phyloP scores from a whole-genome alignment of 352 stramenopile species.

The Globisporangium echinulatum region DNA sequence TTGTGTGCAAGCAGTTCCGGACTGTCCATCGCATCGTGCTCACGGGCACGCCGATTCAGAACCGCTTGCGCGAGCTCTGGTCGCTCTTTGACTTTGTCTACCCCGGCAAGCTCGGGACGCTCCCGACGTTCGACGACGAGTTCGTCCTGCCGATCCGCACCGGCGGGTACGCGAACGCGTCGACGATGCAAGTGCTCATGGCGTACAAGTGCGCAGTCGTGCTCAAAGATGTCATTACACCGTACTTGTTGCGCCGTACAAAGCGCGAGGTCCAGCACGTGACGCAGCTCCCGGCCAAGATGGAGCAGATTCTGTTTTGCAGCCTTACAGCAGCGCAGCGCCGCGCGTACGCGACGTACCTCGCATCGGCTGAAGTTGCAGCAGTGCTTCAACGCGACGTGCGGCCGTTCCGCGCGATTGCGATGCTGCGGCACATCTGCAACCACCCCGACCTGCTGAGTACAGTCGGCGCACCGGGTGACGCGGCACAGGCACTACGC shows the following conservation, averaged over 20 bases:
- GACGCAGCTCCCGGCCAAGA: conserved; percentile 93
- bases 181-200: conserved; percentile 93
- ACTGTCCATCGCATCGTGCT: conserved; percentile 91
- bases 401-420: conserved; percentile 89
- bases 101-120: conserved; percentile 94
- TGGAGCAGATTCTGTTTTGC: conserved; percentile 98
- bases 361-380: conserved; percentile 90
- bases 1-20: conserved; percentile 90
- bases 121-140: conserved; percentile 96
- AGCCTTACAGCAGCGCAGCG: conserved; percentile 86
- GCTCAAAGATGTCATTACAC: conserved; percentile 95
- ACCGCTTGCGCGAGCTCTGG: conserved; percentile 96
- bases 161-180: conserved; percentile 90
- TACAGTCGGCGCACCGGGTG: conserved; percentile 25
- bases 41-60: conserved; percentile 90
- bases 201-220: conserved; percentile 96
- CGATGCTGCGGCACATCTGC: conserved; percentile 97
- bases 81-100: conserved; percentile 99
- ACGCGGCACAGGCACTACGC: neutral
- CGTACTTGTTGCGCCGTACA: conserved; percentile 92
- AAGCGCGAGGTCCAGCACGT: conserved; percentile 95
- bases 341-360: conserved; percentile 88
- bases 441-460: conserved; percentile 95
- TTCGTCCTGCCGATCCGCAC: conserved; percentile 96
- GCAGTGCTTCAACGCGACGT: conserved; percentile 80